Evolutionary conservation across 2,329 filamentous ascomycete species (phyloP).

Genomic region (Ambrosiella beaveri): DNA sequence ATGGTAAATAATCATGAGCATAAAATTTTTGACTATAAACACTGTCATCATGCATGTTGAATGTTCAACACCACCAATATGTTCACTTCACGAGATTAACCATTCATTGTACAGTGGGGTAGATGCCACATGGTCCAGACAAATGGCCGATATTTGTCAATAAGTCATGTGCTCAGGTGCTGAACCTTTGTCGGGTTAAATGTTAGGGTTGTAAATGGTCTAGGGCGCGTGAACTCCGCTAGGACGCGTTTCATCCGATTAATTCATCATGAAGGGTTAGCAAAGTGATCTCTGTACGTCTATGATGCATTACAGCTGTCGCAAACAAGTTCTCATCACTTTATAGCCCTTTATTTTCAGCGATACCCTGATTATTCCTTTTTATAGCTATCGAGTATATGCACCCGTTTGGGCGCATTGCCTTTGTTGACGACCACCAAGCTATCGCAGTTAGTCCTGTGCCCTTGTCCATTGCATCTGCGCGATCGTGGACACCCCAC

Average conservation of each 20-base stretch:
- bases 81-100: no score
- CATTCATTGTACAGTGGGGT: no score
- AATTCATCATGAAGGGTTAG: no score
- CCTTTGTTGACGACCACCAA: neutral
- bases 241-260: no score
- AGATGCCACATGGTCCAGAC: no score
- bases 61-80: no score
- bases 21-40: no score
- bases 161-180: no score
- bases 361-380: neutral
- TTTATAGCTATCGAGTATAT: neutral
- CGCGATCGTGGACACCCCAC: conserved; percentile 4
- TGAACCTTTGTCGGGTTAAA: no score
- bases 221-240: neutral
- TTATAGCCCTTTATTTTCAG: neutral
- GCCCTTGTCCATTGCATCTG: conserved; percentile 1
- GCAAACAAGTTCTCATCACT: neutral
- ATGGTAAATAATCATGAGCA: no score
- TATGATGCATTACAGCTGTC: neutral
- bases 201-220: neutral
- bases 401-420: neutral
- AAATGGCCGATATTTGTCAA: no score
- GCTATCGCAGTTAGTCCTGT: neutral
- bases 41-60: no score
- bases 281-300: neutral